Evolutionary conservation across 768 basidiomycete species (phyloP).

Genomic region (Pisolithus microcarpus): DNA sequence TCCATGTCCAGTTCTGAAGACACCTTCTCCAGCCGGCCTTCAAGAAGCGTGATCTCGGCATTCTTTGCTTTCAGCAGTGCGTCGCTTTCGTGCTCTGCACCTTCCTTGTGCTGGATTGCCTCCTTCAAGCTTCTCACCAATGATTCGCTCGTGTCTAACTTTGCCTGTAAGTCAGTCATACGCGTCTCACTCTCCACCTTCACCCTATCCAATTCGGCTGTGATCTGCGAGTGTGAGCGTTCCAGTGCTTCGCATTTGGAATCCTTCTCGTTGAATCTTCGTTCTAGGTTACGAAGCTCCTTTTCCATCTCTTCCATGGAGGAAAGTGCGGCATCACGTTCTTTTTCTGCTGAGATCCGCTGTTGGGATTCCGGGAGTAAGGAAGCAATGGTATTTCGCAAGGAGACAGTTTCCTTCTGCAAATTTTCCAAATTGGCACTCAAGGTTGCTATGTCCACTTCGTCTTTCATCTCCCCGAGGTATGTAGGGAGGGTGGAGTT

Average conservation of each 20-base stretch:
- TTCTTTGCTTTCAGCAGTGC: slow-evolving; percentile 50
- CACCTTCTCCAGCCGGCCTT: slow-evolving; percentile 38
- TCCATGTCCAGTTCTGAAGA: slow-evolving; percentile 49
- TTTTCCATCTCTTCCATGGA: slow-evolving; percentile 39
- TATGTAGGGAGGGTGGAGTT: slow-evolving; percentile 33
- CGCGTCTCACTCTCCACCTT: slow-evolving; percentile 40
- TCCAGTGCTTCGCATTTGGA: slow-evolving; percentile 42
- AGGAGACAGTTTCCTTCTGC: slow-evolving; percentile 63
- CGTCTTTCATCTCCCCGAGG: slow-evolving; percentile 5
- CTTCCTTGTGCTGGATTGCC: slow-evolving; percentile 45
- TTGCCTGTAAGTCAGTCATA: slow-evolving; percentile 35
- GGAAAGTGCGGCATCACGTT: slow-evolving; percentile 36
- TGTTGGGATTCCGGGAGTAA: slow-evolving; percentile 17
- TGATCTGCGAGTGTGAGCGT: slow-evolving; percentile 30
- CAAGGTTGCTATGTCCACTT: slow-evolving; percentile 15
- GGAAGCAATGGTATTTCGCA: slow-evolving; percentile 33
- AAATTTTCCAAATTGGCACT: slow-evolving; percentile 46
- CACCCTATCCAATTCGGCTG: slow-evolving; percentile 39
- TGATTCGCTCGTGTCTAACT: slow-evolving; percentile 38
- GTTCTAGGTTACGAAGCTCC: slow-evolving; percentile 35
- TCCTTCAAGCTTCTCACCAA: slow-evolving; percentile 45
- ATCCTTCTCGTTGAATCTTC: slow-evolving; percentile 37
- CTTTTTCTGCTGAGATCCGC: slow-evolving; percentile 30
- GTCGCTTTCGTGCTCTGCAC: slow-evolving; percentile 41
- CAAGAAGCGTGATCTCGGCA: slow-evolving; percentile 51